These are phyloP conservation scores for Phellinidium pouzarii DNA, from an alignment of 1,284 basidiomycete species.

Conservation along the genomic window DNA sequence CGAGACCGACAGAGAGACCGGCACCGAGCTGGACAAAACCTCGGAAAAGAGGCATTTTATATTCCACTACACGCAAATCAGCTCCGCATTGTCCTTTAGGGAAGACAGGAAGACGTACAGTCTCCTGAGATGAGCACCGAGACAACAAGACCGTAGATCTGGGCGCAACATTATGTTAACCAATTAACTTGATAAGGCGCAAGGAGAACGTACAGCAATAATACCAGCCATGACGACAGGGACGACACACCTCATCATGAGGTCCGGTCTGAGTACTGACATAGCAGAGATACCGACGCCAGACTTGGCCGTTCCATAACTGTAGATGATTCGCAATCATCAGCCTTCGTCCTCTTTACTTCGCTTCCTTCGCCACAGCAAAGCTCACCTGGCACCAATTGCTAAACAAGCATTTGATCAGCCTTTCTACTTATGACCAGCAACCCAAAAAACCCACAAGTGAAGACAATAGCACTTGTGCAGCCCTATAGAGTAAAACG, in stretches of 20 bases:
- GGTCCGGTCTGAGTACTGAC: conserved; percentile 91
- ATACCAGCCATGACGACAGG: conserved; percentile 89
- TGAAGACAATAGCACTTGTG: conserved; percentile 95
- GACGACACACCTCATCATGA: conserved; percentile 95
- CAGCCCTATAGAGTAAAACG: conserved; percentile 58
- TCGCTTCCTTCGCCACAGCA: conserved; percentile 14
- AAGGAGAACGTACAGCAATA: conserved; percentile 42
- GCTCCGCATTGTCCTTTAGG: neutral
- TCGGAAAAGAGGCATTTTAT: conserved; percentile 64
- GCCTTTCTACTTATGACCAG: neutral
- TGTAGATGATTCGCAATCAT: conserved; percentile 25
- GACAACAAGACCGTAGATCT: conserved; percentile 69
- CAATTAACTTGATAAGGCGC: neutral
- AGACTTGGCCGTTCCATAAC: conserved; percentile 96
- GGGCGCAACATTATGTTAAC: neutral
- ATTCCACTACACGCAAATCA: conserved; percentile 20
- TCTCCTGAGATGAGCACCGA: conserved; percentile 67
- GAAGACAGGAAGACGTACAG: conserved; percentile 37
- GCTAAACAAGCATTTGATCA: conserved; percentile 32
- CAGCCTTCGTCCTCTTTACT: conserved; percentile 7
- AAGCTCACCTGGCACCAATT: conserved; percentile 63
- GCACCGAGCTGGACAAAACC: conserved; percentile 96
- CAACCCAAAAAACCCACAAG: conserved; percentile 57
- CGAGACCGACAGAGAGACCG: conserved; percentile 86
- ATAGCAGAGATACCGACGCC: conserved; percentile 98